Evolutionary conservation across 768 basidiomycete species (phyloP), one percentile per base, ranked within the genome.

Genomic region (Podaxis sp.): DNA sequence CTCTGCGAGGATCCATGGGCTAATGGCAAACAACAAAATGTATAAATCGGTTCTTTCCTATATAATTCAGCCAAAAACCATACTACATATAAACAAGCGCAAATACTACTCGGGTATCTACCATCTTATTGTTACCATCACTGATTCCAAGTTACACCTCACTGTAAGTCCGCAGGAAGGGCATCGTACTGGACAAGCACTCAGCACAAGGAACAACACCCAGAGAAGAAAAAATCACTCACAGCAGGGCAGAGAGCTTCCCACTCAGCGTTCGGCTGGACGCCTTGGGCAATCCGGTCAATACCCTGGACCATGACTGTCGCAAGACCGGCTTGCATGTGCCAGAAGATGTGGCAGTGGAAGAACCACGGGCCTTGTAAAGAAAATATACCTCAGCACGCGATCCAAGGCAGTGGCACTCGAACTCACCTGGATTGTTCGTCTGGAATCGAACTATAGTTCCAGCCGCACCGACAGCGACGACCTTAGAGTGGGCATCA

Each of bases 241-340:
- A 69, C 62, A 32, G 68, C 67, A 6, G 71, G 70, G 63, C 71
- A 72, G 36, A 71, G 64, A 18, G 53, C 62, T 14, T 66, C 16
- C 71, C 71, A 72, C 16, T 60, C 65, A 21, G 37, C 38, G 37
- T 61, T 66, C 14, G 69, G 69, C 5, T 64, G 50, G 18, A 64
- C 62, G 13, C 63, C 42, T 16, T 57, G 51, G 14, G 61, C 50
- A 4, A 62, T 65, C 1, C 53, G 65, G 2, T 68, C 63, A 13
- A 74, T 65, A 59, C 71, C 69, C 37, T 71, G 69, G 4, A 73
- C 72, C 62, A 78, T 69, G 42, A 78, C 73, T 16, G 78, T 70
- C 1, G 78, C 77, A 62, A 78, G 75, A 27, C 77, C 78, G 36
- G 78, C 74, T 55, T 71, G 71, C 57, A 75, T 66, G 61, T 77